Base-by-base conservation (phyloP, 768 basidiomycete species). In the Pleurotus giganteus region DNA sequence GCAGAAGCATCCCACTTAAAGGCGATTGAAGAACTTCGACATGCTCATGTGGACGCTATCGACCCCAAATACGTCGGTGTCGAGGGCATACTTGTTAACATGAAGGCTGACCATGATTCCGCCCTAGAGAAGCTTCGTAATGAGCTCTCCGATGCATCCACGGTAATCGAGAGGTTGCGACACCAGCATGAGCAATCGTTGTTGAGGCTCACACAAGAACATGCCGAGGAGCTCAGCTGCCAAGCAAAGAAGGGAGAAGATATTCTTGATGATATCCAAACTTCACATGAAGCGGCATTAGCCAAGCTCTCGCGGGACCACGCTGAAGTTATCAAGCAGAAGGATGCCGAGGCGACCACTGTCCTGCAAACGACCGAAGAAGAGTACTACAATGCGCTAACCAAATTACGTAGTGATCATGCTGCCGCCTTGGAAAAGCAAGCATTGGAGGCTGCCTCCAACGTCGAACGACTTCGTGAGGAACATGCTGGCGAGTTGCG, bases 371-470 rank as follows among this genome's bases (percentile, higher is more conserved):
- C 77, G 49, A 90, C 87, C 4, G 88, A 89, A 63, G 89, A 87
- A 61, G 86, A 91, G 64, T 91, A 91, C 62, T 90, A 91, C 66
- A 85, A 91, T 55, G 84, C 84, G 19, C 73, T 94, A 37, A 88
- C 84, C 12, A 89, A 88, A 61, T 79, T 93, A 45, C 87, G 90
- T 39, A 74, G 66, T 12, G 86, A 90, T 63, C 90, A 94, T 60
- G 76, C 81, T 2, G 81, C 84, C 57, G 76, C 81, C 23, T 72
- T 93, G 55, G 81, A 81, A 58, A 81, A 76, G 60, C 80, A 86
- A 54, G 74, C 81, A 1, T 75, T 76, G 4, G 86, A 92, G 54
- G 72, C 79, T 17, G 73, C 82, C 34, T 82, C 81, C 4, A 75
- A 74, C 9, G 72, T 93, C n/a, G 84, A 88, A 51, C 80, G 89